These are phyloP conservation scores for Kwoniella sp. DNA, from an alignment of 768 basidiomycete genomes.

Conservation along the genomic window DNA sequence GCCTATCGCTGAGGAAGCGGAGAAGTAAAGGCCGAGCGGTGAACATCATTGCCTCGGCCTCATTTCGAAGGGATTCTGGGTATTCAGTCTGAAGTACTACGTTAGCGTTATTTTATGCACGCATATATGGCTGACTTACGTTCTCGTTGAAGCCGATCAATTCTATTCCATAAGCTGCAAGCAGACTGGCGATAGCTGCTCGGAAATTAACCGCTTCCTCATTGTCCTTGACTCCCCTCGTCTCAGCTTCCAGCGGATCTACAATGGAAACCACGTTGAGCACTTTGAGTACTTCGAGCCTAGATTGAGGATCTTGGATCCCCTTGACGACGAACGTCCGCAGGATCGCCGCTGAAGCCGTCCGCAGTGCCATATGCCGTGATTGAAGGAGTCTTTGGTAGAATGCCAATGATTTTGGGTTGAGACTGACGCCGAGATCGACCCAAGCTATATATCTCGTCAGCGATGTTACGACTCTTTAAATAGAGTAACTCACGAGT, in stretches of 20 bases:
- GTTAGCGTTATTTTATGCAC: constrained; percentile 12
- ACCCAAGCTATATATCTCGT: constrained; percentile 77
- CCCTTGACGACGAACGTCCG: constrained; percentile 87
- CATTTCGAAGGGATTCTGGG: constrained; percentile 65
- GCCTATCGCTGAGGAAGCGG: constrained; percentile 83
- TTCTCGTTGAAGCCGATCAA: constrained; percentile 77
- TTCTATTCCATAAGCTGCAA: constrained; percentile 81
- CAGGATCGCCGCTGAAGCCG: constrained; percentile 78
- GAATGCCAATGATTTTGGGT: constrained; percentile 80
- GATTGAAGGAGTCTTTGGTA: constrained; percentile 80
- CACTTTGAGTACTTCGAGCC: constrained; percentile 84
- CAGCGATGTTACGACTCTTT: constrained; percentile 21
- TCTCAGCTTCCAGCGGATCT: constrained; percentile 75
- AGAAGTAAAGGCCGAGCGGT: constrained; percentile 79
- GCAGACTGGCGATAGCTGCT: constrained; percentile 79
- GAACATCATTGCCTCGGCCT: constrained; percentile 67
- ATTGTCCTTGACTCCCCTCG: constrained; percentile 70
- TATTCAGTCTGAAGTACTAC: constrained; percentile 47
- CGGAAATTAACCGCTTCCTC: constrained; percentile 87
- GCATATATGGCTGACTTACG: constrained; percentile 58
- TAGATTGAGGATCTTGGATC: constrained; percentile 85
- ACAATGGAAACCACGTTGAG: constrained; percentile 82
- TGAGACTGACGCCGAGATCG: constrained; percentile 94
- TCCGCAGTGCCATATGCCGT: constrained; percentile 70
- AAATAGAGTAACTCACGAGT: constrained; percentile 71